phyloP scores from a whole-genome alignment of 1,139 yeast genomes.

The Kazachstania sp. region DNA sequence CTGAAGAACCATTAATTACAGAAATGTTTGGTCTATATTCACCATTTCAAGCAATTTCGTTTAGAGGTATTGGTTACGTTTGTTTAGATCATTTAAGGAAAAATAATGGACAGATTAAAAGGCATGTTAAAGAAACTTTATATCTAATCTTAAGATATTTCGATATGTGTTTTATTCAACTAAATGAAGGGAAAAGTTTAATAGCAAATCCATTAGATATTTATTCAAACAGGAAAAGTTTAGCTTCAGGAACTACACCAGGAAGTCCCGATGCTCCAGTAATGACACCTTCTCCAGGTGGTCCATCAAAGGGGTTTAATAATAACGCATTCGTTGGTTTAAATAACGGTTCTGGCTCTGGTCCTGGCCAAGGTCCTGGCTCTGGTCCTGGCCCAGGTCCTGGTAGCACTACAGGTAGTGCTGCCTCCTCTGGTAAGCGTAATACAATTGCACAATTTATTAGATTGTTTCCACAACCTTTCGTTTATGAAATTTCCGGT shows the following conservation, averaged over 20 bases:
- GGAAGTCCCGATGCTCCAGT: constrained; percentile 8
- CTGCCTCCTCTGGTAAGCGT: constrained; percentile 5
- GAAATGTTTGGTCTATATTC: constrained; percentile 27
- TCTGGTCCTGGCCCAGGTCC: background rate
- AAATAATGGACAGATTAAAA: constrained; percentile 6
- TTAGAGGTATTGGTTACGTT: constrained; percentile 25
- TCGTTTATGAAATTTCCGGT: constrained; percentile 16
- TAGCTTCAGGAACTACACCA: constrained; percentile 3
- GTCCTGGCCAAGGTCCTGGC: background rate
- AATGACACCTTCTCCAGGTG: constrained; percentile 1
- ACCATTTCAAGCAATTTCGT: constrained; percentile 22
- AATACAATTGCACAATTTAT: constrained; percentile 9
- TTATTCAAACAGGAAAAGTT: constrained; percentile 14
- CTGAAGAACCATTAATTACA: constrained; percentile 20
- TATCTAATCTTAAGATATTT: constrained; percentile 27
- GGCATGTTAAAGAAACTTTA: constrained; percentile 24
- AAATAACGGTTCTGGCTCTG: background rate
- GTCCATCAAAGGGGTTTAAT: background rate
- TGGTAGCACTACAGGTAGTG: background rate
- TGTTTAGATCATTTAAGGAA: constrained; percentile 13
- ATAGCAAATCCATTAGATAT: constrained; percentile 23
- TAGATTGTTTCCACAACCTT: constrained; percentile 21
- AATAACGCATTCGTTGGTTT: too few species aligned
- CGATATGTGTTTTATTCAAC: constrained; percentile 23
- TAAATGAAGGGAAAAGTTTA: constrained; percentile 18